A percentile compares a stretch with the other conserved stretches of the same genome.
These are phyloP conservation scores for Meyerozyma elateridarum DNA, from an alignment of 1,139 yeast genomes.

Conservation along the genomic window DNA sequence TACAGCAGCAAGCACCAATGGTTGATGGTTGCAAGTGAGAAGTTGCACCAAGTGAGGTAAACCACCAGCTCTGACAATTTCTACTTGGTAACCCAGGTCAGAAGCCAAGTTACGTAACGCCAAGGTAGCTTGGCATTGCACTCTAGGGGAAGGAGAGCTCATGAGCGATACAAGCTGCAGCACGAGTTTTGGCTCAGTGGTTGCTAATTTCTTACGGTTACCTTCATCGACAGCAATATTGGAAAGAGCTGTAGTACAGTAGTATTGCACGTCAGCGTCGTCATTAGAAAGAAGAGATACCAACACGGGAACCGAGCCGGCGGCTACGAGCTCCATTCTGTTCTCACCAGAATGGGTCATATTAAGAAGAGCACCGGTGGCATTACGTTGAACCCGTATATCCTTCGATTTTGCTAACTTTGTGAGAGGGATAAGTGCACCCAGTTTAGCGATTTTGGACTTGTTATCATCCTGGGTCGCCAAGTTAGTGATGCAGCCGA, in stretches of 20 bases:
- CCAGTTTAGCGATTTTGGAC: slow-evolving; percentile 90
- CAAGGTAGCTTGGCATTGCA: slow-evolving; percentile 96
- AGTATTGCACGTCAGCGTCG: slow-evolving; percentile 96
- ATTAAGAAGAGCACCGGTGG: slow-evolving; percentile 94
- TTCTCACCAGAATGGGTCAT: slow-evolving; percentile 98
- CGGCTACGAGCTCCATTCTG: slow-evolving; percentile 92
- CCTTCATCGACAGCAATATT: slow-evolving; percentile 95
- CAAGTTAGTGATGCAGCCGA: slow-evolving; percentile 95
- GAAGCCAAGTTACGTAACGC: slow-evolving; percentile 94
- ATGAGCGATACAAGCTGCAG: slow-evolving; percentile 81
- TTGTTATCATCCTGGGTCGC: slow-evolving; percentile 99
- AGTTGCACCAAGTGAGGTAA: slow-evolving; percentile 86
- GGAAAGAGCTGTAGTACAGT: slow-evolving; percentile 94
- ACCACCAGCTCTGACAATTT: slow-evolving; percentile 93
- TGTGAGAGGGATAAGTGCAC: slow-evolving; percentile 93
- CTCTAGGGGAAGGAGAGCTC: slow-evolving; percentile 91
- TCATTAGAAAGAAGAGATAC: slow-evolving; percentile 82
- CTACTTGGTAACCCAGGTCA: slow-evolving; percentile 89
- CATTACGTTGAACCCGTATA: slow-evolving; percentile 94
- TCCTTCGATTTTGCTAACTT: slow-evolving; percentile 92
- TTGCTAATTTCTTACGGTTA: slow-evolving; percentile 82
- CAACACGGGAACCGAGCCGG: slow-evolving; percentile 96
- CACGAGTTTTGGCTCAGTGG: slow-evolving; percentile 92
- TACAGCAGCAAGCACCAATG: slow-evolving; percentile 90
- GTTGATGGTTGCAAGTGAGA: slow-evolving; percentile 85